Conservation (phyloP, 176 grass and related monocot genomes). For the Paspalum vaginatum region DNA sequence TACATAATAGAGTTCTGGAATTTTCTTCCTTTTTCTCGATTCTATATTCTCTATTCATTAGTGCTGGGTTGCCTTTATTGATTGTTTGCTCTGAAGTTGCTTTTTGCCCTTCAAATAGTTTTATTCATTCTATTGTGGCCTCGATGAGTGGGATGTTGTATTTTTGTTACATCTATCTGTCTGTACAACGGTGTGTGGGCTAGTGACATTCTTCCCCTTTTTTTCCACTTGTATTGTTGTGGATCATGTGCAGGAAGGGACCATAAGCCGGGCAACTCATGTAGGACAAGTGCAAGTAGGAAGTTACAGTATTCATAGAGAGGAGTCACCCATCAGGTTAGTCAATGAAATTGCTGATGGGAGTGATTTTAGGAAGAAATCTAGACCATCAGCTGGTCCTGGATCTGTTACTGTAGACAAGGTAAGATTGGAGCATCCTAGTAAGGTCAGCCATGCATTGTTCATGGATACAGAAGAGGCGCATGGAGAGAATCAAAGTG, state of each 20-base stretch:
- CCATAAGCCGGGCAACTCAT: slow-evolving; percentile 8
- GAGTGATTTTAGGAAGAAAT: slow-evolving; percentile 31
- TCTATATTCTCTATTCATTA: background rate
- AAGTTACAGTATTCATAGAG: slow-evolving; percentile 34
- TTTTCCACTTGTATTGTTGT: slow-evolving; percentile 2
- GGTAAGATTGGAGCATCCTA: slow-evolving; percentile 12
- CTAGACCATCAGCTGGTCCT: background rate
- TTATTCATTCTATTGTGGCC: background rate
- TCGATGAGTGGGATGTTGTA: background rate
- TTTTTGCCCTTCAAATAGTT: slow-evolving; percentile 21
- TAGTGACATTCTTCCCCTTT: slow-evolving; percentile 11
- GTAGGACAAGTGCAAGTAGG: slow-evolving; percentile 27
- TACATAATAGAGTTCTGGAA: slow-evolving; percentile 6
- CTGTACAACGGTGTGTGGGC: background rate
- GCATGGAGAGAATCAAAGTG: slow-evolving; percentile 17
- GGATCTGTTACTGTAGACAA: slow-evolving; percentile 27
- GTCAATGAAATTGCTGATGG: background rate
- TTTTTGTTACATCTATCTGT: background rate
- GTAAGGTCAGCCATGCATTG: background rate
- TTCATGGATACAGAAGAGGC: slow-evolving; percentile 27
- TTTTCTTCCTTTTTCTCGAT: background rate
- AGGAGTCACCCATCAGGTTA: slow-evolving; percentile 9
- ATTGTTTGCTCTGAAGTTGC: slow-evolving; percentile 6
- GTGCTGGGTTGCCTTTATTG: background rate
- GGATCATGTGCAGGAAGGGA: slow-evolving; percentile 31